Conservation (phyloP, 805 yeast genomes). For the Metschnikowia reukaufii region DNA sequence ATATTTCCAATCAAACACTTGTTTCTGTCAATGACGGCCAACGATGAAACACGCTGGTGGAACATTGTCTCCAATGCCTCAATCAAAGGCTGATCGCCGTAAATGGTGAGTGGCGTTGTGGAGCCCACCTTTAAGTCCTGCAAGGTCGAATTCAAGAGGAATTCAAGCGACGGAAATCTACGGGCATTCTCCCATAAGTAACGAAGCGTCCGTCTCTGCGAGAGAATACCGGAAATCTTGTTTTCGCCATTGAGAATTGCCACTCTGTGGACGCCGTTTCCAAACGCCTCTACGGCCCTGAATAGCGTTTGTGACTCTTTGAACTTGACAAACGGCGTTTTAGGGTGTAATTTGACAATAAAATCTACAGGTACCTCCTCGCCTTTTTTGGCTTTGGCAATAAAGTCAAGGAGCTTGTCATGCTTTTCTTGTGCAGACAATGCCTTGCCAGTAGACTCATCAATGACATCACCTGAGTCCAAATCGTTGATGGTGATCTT, state of each 20-base stretch:
- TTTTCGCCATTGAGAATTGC: constrained; percentile 60
- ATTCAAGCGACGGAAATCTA: constrained; percentile 77
- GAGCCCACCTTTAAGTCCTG: constrained; percentile 77
- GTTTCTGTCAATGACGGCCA: constrained; percentile 87
- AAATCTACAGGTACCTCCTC: constrained; percentile 90
- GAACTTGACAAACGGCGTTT: constrained; percentile 83
- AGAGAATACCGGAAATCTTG: constrained; percentile 73
- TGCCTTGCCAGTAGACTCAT: constrained; percentile 19
- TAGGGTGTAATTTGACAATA: constrained; percentile 79
- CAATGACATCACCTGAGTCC: constrained; percentile 27
- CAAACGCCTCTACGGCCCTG: constrained; percentile 79
- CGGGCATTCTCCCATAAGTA: constrained; percentile 93
- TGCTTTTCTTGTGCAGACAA: constrained; percentile 31
- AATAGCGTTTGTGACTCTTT: constrained; percentile 66
- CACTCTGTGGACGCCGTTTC: constrained; percentile 93
- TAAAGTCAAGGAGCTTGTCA: constrained; percentile 42
- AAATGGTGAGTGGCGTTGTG: constrained; percentile 67
- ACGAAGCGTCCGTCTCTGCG: constrained; percentile 84
- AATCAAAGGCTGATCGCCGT: constrained; percentile 82
- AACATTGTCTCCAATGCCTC: constrained; percentile 89
- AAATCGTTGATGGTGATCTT: constrained; percentile 48
- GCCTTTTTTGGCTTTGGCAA: constrained; percentile 74
- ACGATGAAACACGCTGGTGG: constrained; percentile 76
- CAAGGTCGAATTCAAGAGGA: constrained; percentile 64
- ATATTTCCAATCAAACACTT: constrained; percentile 83